Conservation (phyloP, 805 yeast genomes). For the Osmozyma mogii region DNA sequence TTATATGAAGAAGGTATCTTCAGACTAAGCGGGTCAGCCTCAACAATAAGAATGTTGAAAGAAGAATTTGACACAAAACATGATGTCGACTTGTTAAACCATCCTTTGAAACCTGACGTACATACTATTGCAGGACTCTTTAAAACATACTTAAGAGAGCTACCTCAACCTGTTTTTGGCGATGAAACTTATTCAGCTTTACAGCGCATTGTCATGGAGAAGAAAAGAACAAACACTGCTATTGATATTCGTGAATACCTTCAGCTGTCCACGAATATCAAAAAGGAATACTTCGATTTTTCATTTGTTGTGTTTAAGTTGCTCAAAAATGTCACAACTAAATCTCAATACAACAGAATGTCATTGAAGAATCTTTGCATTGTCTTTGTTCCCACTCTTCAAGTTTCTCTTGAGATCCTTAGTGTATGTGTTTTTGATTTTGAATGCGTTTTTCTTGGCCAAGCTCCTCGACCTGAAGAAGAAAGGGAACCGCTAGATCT, state of each 20-base stretch:
- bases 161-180: slow-evolving; percentile 66
- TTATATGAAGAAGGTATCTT: slow-evolving; percentile 87
- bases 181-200: slow-evolving; percentile 31
- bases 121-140: slow-evolving; percentile 83
- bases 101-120: slow-evolving; percentile 51
- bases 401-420: slow-evolving; percentile 55
- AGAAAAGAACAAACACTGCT: slow-evolving; percentile 18
- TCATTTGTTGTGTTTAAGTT: slow-evolving; percentile 61
- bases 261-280: slow-evolving; percentile 32
- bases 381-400: slow-evolving; percentile 76
- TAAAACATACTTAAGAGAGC: slow-evolving; percentile 71
- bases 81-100: slow-evolving; percentile 58
- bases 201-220: slow-evolving; percentile 8
- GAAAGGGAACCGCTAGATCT: slow-evolving; percentile 45
- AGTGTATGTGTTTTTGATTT: slow-evolving; percentile 55
- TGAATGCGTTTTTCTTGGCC: slow-evolving; percentile 50
- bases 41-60: slow-evolving; percentile 61
- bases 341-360: slow-evolving; percentile 71
- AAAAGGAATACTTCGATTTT: slow-evolving; percentile 49
- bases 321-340: slow-evolving; percentile 54
- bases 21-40: slow-evolving; percentile 81
- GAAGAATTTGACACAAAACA: slow-evolving; percentile 57
- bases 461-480: slow-evolving; percentile 32
- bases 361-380: slow-evolving; percentile 68
- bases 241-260: slow-evolving; percentile 22